A percentile compares a stretch with the other conserved stretches of the same genome.
These are phyloP conservation scores for Saccharomyces pastorianus DNA, from an alignment of 1,139 yeast genomes.

Conservation along the genomic window DNA sequence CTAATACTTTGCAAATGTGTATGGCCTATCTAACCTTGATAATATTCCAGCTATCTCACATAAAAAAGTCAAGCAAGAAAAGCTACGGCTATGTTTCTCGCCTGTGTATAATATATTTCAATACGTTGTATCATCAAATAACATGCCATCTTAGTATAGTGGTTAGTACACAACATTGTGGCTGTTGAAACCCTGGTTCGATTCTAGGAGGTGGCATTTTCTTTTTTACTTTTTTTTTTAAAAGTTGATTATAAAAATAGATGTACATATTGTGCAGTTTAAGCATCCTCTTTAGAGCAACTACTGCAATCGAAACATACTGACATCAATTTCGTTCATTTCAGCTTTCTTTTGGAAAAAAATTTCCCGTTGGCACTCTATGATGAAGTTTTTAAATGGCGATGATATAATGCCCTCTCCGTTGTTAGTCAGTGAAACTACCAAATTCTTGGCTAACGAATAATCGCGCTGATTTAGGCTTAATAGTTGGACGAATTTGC, in stretches of 20 bases:
- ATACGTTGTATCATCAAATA: neutral
- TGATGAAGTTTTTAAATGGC: conserved; percentile 2
- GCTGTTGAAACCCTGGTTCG: conserved; percentile 41
- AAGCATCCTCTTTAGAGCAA: too few relatives aligned
- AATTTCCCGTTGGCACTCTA: conserved; percentile 31
- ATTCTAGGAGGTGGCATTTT: conserved; percentile 38
- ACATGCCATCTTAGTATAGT: conserved; percentile 38
- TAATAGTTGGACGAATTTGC: conserved; percentile 8
- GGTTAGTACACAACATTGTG: conserved; percentile 41
- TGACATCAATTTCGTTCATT: conserved; percentile 22
- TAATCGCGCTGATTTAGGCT: conserved; percentile 10
- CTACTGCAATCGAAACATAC: conserved; percentile 6
- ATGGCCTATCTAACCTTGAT: too few relatives aligned
- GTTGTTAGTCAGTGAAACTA: conserved; percentile 2
- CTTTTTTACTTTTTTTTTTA: too few relatives aligned
- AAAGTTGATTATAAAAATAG: neutral
- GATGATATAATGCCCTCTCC: neutral
- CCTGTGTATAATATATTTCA: too few relatives aligned
- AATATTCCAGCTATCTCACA: too few relatives aligned
- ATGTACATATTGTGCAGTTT: too few relatives aligned
- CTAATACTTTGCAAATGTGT: too few relatives aligned
- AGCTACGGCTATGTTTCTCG: too few relatives aligned
- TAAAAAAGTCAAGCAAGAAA: too few relatives aligned
- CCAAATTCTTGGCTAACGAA: conserved; percentile 9
- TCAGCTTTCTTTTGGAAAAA: conserved; percentile 31